Base-by-base conservation (phyloP, 2,329 filamentous ascomycete species). In the Fusarium humuli region DNA sequence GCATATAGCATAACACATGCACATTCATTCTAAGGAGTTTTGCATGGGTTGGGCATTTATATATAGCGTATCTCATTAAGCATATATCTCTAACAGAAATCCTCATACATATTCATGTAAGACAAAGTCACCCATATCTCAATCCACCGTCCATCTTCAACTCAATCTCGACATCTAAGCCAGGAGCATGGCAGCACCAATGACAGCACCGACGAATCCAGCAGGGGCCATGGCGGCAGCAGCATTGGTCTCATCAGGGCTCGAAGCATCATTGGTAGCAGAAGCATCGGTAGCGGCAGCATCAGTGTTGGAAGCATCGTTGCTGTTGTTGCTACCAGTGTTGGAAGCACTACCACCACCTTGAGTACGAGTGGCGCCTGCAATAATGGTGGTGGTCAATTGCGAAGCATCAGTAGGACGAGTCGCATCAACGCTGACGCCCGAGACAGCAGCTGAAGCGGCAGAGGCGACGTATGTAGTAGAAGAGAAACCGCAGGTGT, bases 311-410 rank as follows among this genome's bases (percentile, higher is more conserved):
- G 60, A 42, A 23, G 55, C 44, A 18, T 48, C 37, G 30, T 61
- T 25, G 60, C 63, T 53, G 44, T 65, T 53, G 44, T 49, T 49
- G 16, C 53, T 44, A 8, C 41, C 34, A 6, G 65, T 65, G 46
- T 60, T 49, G n/a, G 70, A 62, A 16, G 65, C 37, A 11, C 44
- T 9, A n/a, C 42, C 57, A 7, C 66, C 55, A 49, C 57, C 61
- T 12, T 57, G 60, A 12, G 54, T 45, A 25, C 49, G 52, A 10
- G 68, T 57, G 20, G 68, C 71, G 32, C 73, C 69, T 41, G 64
- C 52, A 14, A 47, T 49, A 58, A 81, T 73, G 45, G 79, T 81
- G 27, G 77, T 81, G 20, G 79, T 81, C 57, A 81, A 69, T 69
- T 81, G 77, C 41, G 53, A 74, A 37, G 75, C 65, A 54, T 76